Evolutionary conservation across 2,329 filamentous ascomycete species (phyloP), one percentile per base, ranked within the genome.

Genomic region (Curvularia verruculosa): DNA sequence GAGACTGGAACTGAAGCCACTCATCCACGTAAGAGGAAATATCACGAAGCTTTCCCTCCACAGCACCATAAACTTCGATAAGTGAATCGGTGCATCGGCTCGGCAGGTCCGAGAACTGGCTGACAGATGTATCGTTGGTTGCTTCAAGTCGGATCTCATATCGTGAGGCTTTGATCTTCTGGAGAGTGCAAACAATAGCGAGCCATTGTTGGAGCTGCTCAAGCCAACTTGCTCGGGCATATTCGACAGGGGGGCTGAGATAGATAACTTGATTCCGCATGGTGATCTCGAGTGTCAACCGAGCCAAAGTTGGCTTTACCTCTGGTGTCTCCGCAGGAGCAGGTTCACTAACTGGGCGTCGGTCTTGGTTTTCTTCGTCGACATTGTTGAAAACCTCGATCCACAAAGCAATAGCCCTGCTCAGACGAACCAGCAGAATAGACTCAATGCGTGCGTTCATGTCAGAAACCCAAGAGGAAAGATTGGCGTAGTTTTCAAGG

Each of bases 211-310:
- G 93, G 39, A 99, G 83, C 66, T 97, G 93, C 18, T 89, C 83
- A 72, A 96, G 91, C 95, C 96, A 99, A 72, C 89, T 94, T 12
- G 94, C 93, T 64, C 93, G 87, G 15, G 95, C 93, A 74, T 89
- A 95, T 73, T 96, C 92, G 49, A 98, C 82, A 5, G 95, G 95
- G 3, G 95, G 96, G 51, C 97, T 95, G 24, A 99, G 85, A 71
- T 96, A 96, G 65, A 99, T 96, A 64, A 97, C 90, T 76, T 99
- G 95, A 69, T 98, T 98, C 29, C 91, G 90, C 92, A 99, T 99
- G 5, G 92, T 95, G 52, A 99, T 89, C 74, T 99, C 95, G 66
- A 97, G 91, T 15, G 95, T 84, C 23, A 96, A 84, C 28, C 85
- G 86, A 68, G 85, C 87, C 78, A 96, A 87, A 3, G 83, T 83